Percentiles rank a stretch among this genome's conserved stretches.
Conservation (phyloP, 2,329 filamentous ascomycete genomes). For the Penicillium sp. region DNA sequence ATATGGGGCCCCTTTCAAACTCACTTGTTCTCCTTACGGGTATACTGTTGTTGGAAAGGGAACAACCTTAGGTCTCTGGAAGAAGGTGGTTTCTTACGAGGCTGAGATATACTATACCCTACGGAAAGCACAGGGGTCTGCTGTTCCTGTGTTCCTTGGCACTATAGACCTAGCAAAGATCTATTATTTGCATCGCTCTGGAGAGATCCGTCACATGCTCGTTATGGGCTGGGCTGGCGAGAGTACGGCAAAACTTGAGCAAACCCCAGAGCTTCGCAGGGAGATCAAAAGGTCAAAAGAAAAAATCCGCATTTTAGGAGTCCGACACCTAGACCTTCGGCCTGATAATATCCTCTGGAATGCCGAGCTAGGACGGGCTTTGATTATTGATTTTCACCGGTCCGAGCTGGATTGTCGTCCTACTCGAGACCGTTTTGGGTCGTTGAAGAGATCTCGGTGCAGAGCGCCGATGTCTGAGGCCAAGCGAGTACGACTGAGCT, state of each 20-base stretch:
- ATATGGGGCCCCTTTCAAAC: constrained; percentile 29
- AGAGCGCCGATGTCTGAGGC: background rate
- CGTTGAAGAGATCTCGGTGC: background rate
- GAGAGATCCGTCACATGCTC: constrained; percentile 30
- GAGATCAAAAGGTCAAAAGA: background rate
- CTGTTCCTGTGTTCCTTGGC: constrained; percentile 31
- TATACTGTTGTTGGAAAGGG: constrained; percentile 32
- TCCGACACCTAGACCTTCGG: constrained; percentile 1
- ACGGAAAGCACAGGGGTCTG: constrained; percentile 24
- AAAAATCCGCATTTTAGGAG: background rate
- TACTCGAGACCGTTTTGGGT: background rate
- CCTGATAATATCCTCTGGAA: constrained; percentile 3
- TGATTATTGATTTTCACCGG: constrained; percentile 4
- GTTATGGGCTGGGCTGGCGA: constrained; percentile 28
- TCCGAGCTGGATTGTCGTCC: background rate
- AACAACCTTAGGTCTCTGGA: constrained; percentile 27
- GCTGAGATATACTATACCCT: background rate
- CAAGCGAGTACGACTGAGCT: background rate
- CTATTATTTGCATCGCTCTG: constrained; percentile 29
- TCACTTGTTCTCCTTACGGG: constrained; percentile 26
- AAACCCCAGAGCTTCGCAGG: background rate
- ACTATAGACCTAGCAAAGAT: constrained; percentile 22
- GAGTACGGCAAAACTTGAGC: constrained; percentile 2
- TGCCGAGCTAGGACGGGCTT: constrained; percentile 1
- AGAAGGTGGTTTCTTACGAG: constrained; percentile 1